Conservation (phyloP, 225 moss, liverwort and hornwort genomes). For the Bryum argenteum region DNA sequence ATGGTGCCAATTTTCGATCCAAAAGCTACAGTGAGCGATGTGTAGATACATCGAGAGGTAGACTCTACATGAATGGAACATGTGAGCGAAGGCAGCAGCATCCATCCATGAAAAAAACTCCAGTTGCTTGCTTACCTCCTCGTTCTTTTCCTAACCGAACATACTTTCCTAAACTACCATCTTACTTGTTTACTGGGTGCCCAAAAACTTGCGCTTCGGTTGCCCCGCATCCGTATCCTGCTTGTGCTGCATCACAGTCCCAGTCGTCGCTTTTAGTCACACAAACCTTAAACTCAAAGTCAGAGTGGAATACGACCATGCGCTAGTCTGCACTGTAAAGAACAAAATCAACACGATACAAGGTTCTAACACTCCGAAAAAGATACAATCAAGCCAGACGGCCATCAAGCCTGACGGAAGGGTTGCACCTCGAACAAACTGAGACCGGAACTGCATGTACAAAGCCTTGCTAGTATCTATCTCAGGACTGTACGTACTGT, state of each 20-base stretch:
- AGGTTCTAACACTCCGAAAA: too few relatives aligned
- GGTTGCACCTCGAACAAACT: not conserved
- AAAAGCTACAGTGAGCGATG: too few relatives aligned
- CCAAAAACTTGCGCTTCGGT: slow-evolving; percentile 63
- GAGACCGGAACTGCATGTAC: not conserved
- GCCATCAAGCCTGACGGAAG: too few relatives aligned
- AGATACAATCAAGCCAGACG: too few relatives aligned
- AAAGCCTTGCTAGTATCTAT: too few relatives aligned
- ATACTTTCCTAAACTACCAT: slow-evolving; percentile 12
- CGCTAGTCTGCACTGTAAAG: too few relatives aligned
- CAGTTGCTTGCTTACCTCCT: not conserved
- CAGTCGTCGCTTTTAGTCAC: not conserved
- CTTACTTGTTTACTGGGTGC: slow-evolving; percentile 33
- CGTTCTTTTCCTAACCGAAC: slow-evolving; percentile 16
- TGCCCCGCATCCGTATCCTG: slow-evolving; percentile 46
- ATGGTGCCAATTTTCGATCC: too few relatives aligned
- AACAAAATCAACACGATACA: too few relatives aligned
- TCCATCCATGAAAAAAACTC: slow-evolving; percentile 8
- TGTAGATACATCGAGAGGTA: not conserved
- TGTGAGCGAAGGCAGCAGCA: not conserved
- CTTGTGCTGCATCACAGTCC: slow-evolving; percentile 51
- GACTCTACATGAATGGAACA: slow-evolving; percentile 14
- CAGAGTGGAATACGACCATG: not conserved
- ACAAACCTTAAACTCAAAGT: slow-evolving; percentile 2
- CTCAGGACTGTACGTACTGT: not conserved